Conservation (phyloP, 1,139 yeast genomes). For the Kodamaea arcana region DNA sequence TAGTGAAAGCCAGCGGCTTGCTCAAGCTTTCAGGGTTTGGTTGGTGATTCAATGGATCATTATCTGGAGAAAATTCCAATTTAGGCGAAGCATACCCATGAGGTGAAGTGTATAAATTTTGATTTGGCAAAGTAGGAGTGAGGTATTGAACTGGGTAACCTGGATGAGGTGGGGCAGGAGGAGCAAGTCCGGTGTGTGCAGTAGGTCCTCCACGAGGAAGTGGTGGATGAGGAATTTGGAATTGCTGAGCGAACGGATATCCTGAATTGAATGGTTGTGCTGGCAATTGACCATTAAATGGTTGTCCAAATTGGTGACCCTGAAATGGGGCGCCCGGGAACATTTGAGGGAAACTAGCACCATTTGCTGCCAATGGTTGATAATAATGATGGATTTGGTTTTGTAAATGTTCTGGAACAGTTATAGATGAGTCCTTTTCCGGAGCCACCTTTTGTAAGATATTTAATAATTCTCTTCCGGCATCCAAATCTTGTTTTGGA, state of each 20-base stretch:
- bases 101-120: constrained; percentile 2
- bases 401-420: constrained; percentile 29
- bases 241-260: constrained; percentile 27
- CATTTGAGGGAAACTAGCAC: constrained; percentile 3
- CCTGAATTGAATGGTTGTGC: too few species aligned
- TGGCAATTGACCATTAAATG: constrained; percentile 12
- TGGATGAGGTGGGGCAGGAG: constrained; percentile 1
- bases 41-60: constrained; percentile 15
- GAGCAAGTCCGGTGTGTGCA: too few species aligned
- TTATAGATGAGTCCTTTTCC: constrained; percentile 12
- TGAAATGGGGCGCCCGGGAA: constrained; percentile 11
- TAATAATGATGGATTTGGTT: constrained; percentile 25
- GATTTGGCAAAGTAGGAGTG: constrained; percentile 6
- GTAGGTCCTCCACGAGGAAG: constrained; percentile 2
- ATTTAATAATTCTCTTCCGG: constrained; percentile 71
- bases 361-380: too few species aligned
- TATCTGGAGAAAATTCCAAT: constrained; percentile 3
- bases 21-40: constrained; percentile 45
- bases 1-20: constrained; percentile 34
- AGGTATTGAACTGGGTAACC: constrained; percentile 5
- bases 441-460: constrained; percentile 48
- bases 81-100: constrained; percentile 4
- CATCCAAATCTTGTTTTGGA: constrained; percentile 42
- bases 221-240: constrained; percentile 26
- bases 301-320: constrained; percentile 12